Percentiles rank a stretch among this genome's conserved stretches.
Conservation (phyloP, 768 basidiomycete species). For the Kwoniella mangroviensis region DNA sequence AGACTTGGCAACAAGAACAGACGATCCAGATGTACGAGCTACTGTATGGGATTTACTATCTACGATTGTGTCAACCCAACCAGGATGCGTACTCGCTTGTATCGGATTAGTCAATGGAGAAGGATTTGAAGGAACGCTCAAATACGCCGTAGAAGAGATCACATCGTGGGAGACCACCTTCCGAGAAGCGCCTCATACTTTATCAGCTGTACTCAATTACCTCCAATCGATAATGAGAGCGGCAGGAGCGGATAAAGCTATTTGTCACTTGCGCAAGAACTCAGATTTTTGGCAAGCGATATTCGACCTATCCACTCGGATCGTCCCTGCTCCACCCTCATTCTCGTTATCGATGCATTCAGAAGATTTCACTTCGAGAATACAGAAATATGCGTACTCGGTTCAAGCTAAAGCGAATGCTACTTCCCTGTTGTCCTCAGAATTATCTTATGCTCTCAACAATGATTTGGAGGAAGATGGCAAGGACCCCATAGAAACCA, state of each 20-base stretch:
- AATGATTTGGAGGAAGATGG: constrained; percentile 27
- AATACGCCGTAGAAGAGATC: constrained; percentile 70
- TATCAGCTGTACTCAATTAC: constrained; percentile 76
- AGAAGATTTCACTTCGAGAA: constrained; percentile 35
- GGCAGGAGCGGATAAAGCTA: constrained; percentile 82
- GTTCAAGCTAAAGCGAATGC: constrained; percentile 48
- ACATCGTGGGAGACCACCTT: constrained; percentile 74
- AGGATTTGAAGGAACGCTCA: constrained; percentile 65
- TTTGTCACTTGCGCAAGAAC: constrained; percentile 64
- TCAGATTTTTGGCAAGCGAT: constrained; percentile 73
- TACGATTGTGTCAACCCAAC: constrained; percentile 80
- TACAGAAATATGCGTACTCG: constrained; percentile 40
- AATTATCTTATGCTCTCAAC: constrained; percentile 31
- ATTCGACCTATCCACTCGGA: constrained; percentile 67
- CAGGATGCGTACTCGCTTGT: constrained; percentile 75
- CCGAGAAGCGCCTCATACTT: constrained; percentile 74
- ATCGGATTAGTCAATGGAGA: constrained; percentile 39
- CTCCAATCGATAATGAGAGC: constrained; percentile 62
- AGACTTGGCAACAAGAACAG: constrained; percentile 20
- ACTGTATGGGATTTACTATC: constrained; percentile 84
- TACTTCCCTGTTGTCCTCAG: constrained; percentile 37
- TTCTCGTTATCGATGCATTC: constrained; percentile 46
- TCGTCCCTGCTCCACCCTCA: constrained; percentile 72
- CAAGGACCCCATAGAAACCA: constrained; percentile 13
- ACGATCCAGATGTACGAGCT: constrained; percentile 64